Base-by-base conservation (phyloP, 768 basidiomycete genomes). In the Hypsizygus marmoreus region DNA sequence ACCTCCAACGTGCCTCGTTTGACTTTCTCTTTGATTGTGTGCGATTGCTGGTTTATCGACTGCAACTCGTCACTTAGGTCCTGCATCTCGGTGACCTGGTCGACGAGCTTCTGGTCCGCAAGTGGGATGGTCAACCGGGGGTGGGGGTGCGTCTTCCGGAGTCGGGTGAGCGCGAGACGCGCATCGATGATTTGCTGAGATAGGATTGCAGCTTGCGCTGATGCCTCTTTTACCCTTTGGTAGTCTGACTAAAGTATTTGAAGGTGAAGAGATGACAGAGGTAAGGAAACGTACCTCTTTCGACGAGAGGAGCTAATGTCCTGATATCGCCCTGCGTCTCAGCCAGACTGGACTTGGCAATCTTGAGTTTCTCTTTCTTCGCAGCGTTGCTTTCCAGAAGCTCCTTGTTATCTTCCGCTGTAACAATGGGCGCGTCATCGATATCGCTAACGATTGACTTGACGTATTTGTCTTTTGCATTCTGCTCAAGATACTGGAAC, bases 381-480 rank as follows among this genome's bases (percentile, higher is more conserved):
- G 79, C 69, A 40, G 80, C 81, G 55, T 91, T 92, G 36, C 67
- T 65, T 5, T 69, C 56, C 17, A 74, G 66, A 7, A 90, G 74
- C 16, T 75, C 76, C 49, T 86, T 81, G 56, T 93, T 94, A 50
- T 86, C 84, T n/a, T 86, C 86, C 6, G 82, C 82, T 4, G 86
- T 86, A 30, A 93, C 81, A 47, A 84, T 80, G 2, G 87, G 86
- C 0, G 90, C 88, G 47, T 94, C 89, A 55, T 90, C 83, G 43
- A 81, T 82, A 51, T 93, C 87, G 60, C 84, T 89, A 38, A 92
- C 86, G 55, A 95, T 92, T 0, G 82, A 84, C 62, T 87, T 86
- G 55, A 93, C 76, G 58, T 94, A 95, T 65, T 87, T 84, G 56
- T 91, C 82, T 60, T 95, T 95, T 3, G 93, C 89, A 54, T 92